Conservation (phyloP, 371 early-diverging fungal genomes). For the Syncephalastrum racemosum region DNA sequence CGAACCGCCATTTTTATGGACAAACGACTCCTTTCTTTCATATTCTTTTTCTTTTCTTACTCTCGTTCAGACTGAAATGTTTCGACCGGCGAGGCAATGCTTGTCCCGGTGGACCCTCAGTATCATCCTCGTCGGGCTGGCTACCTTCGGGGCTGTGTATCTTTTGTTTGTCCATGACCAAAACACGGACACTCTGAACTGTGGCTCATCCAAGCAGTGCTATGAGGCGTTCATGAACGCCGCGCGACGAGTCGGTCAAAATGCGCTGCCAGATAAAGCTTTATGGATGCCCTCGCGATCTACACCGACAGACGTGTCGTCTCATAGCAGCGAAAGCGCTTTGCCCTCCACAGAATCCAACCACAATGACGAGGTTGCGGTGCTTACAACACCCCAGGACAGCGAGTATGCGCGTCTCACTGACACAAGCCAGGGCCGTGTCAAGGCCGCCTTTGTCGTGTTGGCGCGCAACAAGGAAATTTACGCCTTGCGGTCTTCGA, state of each 20-base stretch:
- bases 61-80: conserved; percentile 6
- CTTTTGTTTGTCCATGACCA: conserved; percentile 2
- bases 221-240: conserved; percentile 13
- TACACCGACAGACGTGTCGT: too few relatives aligned
- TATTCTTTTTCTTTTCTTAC: conserved; percentile 8
- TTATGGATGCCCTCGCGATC: too few relatives aligned
- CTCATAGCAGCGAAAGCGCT: too few relatives aligned
- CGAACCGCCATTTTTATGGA: too few relatives aligned
- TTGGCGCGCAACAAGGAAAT: conserved; percentile 79
- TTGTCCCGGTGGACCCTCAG: conserved; percentile 21
- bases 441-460: conserved; percentile 63
- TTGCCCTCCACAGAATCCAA: too few relatives aligned
- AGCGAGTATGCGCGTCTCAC: conserved; percentile 24
- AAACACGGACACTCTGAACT: neutral
- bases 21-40: neutral
- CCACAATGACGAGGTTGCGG: too few relatives aligned
- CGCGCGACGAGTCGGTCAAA: conserved; percentile 6
- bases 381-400: conserved; percentile 6
- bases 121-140: conserved; percentile 3
- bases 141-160: neutral
- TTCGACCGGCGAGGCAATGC: conserved; percentile 18
- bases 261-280: neutral
- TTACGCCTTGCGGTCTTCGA: conserved; percentile 59
- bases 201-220: conserved; percentile 15
- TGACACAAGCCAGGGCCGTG: conserved; percentile 18